A percentile compares a stretch with the other conserved stretches of the same genome.
phyloP scores from a whole-genome alignment of 148 eudicot species.

The Pouteria glomerata region DNA sequence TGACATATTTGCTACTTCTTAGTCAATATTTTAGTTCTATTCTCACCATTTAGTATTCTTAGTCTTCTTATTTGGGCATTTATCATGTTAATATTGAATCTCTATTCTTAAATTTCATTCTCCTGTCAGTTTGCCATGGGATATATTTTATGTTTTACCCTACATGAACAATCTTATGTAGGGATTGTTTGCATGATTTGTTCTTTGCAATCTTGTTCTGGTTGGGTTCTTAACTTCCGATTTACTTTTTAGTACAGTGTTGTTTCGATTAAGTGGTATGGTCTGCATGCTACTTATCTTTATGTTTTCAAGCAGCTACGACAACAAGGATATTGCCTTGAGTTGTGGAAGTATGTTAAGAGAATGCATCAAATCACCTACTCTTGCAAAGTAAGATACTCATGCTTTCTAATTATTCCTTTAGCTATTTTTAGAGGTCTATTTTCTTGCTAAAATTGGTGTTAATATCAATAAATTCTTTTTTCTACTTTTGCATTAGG shows the following conservation, averaged over 20 bases:
- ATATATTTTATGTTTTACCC: not conserved
- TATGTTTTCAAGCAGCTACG: conserved; percentile 65
- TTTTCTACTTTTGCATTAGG: not conserved
- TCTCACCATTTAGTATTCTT: not conserved
- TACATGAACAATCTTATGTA: not conserved
- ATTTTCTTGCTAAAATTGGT: conserved; percentile 1
- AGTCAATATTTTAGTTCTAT: not conserved
- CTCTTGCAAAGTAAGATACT: conserved; percentile 82
- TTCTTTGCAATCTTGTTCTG: not conserved
- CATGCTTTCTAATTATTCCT: conserved; percentile 1
- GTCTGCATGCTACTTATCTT: not conserved
- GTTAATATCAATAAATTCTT: not conserved
- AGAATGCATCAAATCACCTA: conserved; percentile 84
- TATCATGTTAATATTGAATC: not conserved
- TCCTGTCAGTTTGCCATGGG: not conserved
- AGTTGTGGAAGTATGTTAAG: conserved; percentile 89
- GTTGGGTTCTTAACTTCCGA: not conserved
- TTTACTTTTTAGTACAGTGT: too few species aligned
- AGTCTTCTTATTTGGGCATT: not conserved
- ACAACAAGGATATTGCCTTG: conserved; percentile 94
- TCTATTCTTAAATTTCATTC: not conserved
- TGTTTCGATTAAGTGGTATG: not conserved
- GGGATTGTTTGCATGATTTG: not conserved
- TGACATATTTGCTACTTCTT: too few species aligned
- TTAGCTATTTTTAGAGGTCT: not conserved